Percentiles rank a stretch among this genome's conserved stretches.
Evolutionary conservation across 305 asterid genomes (phyloP).

Genomic region (Salvia sclarea): DNA sequence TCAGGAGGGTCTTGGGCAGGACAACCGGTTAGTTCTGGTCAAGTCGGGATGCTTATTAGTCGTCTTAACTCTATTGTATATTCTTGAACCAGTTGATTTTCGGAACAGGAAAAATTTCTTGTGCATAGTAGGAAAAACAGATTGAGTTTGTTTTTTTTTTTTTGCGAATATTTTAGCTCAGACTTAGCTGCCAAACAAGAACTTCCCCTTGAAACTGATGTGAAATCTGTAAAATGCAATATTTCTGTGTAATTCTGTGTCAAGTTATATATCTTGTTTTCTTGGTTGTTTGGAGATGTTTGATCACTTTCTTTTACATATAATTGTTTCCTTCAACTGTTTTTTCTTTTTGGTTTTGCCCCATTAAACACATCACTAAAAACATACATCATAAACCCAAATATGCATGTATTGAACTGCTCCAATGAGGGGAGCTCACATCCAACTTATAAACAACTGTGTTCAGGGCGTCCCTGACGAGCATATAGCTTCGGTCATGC

Average conservation of each 20-base stretch:
- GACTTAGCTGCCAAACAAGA: conserved; percentile 30
- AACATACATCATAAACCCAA: not conserved
- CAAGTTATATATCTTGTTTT: conserved; percentile 19
- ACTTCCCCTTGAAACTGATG: conserved; percentile 24
- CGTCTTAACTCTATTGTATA: conserved; percentile 53
- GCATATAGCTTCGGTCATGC: conserved; percentile 1
- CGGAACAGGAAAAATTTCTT: conserved; percentile 40
- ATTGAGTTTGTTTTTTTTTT: conserved; percentile 29
- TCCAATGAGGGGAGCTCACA: not conserved
- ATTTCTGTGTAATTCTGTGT: conserved; percentile 28
- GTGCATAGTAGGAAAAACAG: conserved; percentile 64
- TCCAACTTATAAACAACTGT: not conserved
- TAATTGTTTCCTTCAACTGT: not conserved
- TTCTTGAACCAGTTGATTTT: conserved; percentile 36
- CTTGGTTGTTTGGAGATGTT: conserved; percentile 21
- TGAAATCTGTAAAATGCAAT: conserved; percentile 39
- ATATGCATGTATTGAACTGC: not conserved
- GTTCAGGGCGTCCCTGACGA: not conserved
- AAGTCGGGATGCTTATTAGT: not conserved
- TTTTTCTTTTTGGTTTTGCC: not conserved
- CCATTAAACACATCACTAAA: not conserved
- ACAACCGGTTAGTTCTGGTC: conserved; percentile 36
- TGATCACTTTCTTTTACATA: not conserved
- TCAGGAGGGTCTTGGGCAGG: conserved; percentile 80
- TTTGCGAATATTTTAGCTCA: conserved; percentile 36